Evolutionary conservation across 192 early-diverging fungal species (phyloP).

Genomic region (Kickxella alabastrina): DNA sequence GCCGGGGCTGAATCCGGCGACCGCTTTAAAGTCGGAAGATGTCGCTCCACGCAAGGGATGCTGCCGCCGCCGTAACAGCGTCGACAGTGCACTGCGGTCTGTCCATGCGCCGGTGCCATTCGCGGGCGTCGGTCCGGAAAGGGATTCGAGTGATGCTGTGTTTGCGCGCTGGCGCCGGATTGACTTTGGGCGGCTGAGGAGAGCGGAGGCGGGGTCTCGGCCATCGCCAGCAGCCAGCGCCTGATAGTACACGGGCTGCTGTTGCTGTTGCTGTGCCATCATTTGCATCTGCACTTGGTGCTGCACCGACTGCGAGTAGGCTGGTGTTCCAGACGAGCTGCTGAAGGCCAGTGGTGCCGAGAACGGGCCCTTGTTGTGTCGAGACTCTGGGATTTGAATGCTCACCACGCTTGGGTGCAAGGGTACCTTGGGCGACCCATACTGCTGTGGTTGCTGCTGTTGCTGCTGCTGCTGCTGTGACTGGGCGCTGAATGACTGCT

Average conservation of each 20-base stretch:
- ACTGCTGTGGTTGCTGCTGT: no score
- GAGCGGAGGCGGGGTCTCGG: not conserved
- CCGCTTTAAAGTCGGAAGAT: slow-evolving; percentile 36
- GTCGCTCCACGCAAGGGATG: slow-evolving; percentile 42
- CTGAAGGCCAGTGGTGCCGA: slow-evolving; percentile 28
- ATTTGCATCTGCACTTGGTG: not conserved
- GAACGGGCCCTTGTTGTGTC: slow-evolving; percentile 13
- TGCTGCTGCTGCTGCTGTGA: no score
- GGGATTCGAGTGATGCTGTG: slow-evolving; percentile 39
- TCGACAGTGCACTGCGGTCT: slow-evolving; percentile 20
- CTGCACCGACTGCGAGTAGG: not conserved
- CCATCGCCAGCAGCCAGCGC: slow-evolving; percentile 12
- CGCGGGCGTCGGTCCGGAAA: slow-evolving; percentile 12
- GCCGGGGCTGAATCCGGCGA: slow-evolving; percentile 47
- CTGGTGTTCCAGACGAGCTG: not conserved
- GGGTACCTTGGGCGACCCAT: no score
- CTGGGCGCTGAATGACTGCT: no score
- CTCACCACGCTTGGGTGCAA: slow-evolving; percentile 4
- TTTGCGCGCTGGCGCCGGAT: slow-evolving; percentile 44
- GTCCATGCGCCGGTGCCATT: not conserved
- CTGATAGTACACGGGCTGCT: slow-evolving; percentile 35
- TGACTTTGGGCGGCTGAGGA: slow-evolving; percentile 22
- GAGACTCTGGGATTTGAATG: slow-evolving; percentile 29
- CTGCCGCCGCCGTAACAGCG: slow-evolving; percentile 37
- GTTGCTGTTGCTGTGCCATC: not conserved